Evolutionary conservation across 371 early-diverging fungal genomes (phyloP).

Genomic region (Rhizomucor pusillus): DNA sequence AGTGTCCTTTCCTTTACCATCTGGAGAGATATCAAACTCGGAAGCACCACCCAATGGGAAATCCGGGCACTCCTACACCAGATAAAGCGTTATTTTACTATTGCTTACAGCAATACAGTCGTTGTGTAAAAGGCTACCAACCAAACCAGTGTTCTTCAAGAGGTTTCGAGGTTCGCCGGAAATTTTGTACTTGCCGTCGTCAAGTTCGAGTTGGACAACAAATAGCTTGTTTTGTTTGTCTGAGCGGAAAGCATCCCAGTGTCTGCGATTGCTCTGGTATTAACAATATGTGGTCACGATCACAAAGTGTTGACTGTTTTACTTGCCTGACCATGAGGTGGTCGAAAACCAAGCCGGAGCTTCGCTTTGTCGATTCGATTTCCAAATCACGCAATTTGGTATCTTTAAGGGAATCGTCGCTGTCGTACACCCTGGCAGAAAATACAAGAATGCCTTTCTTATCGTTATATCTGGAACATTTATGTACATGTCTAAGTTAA

Average conservation of each 20-base stretch:
- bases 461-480: background rate
- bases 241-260: constrained; percentile 64
- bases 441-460: constrained; percentile 47
- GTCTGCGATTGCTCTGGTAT: constrained; percentile 27
- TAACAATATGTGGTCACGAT: background rate
- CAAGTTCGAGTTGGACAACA: constrained; percentile 36
- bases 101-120: no score
- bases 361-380: constrained; percentile 40
- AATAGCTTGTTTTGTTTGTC: constrained; percentile 62
- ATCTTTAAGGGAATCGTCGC: constrained; percentile 39
- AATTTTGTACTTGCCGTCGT: constrained; percentile 21
- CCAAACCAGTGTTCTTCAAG: constrained; percentile 45
- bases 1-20: constrained; percentile 45
- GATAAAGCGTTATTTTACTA: no score
- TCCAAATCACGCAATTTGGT: constrained; percentile 43
- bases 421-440: constrained; percentile 51
- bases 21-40: constrained; percentile 63
- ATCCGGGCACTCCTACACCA: constrained; percentile 20
- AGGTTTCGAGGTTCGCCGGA: constrained; percentile 49
- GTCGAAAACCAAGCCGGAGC: constrained; percentile 57
- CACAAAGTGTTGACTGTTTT: background rate
- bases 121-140: no score
- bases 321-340: constrained; percentile 58
- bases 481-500: background rate
- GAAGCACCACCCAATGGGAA: constrained; percentile 60